Percentiles rank a stretch among this genome's conserved stretches.
phyloP scores from a whole-genome alignment of 2,329 filamentous ascomycete species.

The Nannizzia gypsea region DNA sequence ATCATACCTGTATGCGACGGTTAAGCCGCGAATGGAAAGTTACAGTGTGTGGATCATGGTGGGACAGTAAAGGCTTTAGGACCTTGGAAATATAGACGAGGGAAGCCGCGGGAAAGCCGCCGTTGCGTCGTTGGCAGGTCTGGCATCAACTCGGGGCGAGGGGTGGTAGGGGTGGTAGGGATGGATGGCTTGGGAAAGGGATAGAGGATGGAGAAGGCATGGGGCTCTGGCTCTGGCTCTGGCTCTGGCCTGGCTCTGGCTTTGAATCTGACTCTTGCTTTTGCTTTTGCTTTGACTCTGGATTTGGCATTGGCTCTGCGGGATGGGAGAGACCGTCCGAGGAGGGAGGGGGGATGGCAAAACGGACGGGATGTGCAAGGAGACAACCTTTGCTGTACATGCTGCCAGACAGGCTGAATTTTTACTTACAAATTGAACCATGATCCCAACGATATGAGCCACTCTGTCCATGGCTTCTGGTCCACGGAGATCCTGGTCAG shows the following conservation, averaged over 20 bases:
- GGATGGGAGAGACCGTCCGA: neutral
- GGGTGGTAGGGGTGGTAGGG: neutral
- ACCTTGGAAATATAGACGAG: neutral
- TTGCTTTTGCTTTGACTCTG: too few relatives aligned
- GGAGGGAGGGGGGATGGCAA: neutral
- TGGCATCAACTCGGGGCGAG: neutral
- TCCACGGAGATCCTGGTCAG: conserved; percentile 53
- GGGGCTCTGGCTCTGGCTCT: neutral
- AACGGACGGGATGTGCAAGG: neutral
- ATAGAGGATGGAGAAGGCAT: neutral
- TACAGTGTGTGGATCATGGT: conserved; percentile 2
- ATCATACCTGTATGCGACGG: conserved; percentile 3
- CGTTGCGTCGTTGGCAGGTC: neutral
- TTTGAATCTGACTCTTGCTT: too few relatives aligned
- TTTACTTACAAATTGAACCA: conserved; percentile 66
- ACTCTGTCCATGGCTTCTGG: conserved; percentile 55
- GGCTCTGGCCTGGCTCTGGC: too few relatives aligned
- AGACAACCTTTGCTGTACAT: conserved; percentile 11
- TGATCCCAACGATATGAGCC: conserved; percentile 49
- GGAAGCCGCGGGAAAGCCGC: neutral
- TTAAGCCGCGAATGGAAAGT: conserved; percentile 4
- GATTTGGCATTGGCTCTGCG: neutral
- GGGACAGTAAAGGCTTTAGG: neutral
- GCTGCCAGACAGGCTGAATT: conserved; percentile 13
- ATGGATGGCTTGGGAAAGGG: neutral